Evolutionary conservation across 768 basidiomycete genomes (phyloP).

Genomic region (Boletus pseudo-olivaceus): DNA sequence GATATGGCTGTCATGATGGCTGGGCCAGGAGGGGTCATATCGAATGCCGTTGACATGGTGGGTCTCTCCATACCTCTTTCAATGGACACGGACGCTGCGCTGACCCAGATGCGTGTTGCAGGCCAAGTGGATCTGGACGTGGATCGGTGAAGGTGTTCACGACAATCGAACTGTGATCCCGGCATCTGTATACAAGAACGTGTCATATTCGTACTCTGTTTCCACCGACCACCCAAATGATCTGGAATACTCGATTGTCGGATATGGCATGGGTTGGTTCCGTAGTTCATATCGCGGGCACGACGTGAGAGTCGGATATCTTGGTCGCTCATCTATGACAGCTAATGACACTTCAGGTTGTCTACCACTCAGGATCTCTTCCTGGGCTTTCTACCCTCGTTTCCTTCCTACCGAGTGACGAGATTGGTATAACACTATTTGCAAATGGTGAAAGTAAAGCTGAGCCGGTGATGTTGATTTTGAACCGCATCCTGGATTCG

Average conservation of each 20-base stretch:
- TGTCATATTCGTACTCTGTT: constrained; percentile 33
- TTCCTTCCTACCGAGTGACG: constrained; percentile 34
- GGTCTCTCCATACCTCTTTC: constrained; percentile 10
- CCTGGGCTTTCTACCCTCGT: constrained; percentile 34
- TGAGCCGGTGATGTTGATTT: constrained; percentile 3
- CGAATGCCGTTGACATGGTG: constrained; percentile 37
- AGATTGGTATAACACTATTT: constrained; percentile 35
- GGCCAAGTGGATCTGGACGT: constrained; percentile 38
- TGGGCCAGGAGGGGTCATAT: constrained; percentile 44
- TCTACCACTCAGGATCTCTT: constrained; percentile 33
- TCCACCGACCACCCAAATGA: constrained; percentile 1
- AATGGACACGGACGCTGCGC: background rate
- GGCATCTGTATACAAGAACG: constrained; percentile 23
- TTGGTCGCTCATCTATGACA: background rate
- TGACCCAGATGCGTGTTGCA: constrained; percentile 11
- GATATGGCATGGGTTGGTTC: constrained; percentile 45
- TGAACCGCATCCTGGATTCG: constrained; percentile 23
- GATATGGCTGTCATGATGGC: constrained; percentile 24
- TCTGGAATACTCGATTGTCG: constrained; percentile 27
- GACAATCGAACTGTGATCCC: constrained; percentile 36
- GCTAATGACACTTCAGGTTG: constrained; percentile 23
- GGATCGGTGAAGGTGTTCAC: constrained; percentile 33
- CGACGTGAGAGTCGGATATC: constrained; percentile 28
- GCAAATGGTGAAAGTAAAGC: constrained; percentile 28
- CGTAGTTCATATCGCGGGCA: constrained; percentile 38